Conservation (phyloP, 768 basidiomycete genomes). For the Lactarius tabidus region DNA sequence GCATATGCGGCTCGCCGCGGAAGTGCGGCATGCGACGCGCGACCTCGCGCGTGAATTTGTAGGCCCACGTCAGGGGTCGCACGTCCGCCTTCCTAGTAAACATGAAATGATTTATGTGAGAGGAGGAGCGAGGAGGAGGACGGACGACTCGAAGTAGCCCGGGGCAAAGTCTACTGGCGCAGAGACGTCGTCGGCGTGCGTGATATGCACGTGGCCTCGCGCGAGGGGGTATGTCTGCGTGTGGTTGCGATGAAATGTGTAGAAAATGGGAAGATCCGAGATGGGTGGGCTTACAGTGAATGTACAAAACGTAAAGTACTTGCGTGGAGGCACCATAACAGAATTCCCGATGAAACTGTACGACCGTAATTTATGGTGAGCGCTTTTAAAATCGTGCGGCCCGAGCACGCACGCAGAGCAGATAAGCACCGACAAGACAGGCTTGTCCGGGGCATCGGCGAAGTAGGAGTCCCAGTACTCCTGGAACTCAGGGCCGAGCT, state of each 20-base stretch:
- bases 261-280: no score
- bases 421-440: constrained; percentile 43
- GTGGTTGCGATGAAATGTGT: background rate
- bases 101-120: constrained; percentile 25
- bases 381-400: background rate
- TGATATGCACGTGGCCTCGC: constrained; percentile 27
- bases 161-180: constrained; percentile 26
- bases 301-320: constrained; percentile 22
- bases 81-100: constrained; percentile 31
- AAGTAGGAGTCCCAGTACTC: constrained; percentile 50
- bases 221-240: constrained; percentile 24
- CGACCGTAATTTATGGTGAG: background rate
- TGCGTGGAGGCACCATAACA: constrained; percentile 6
- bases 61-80: constrained; percentile 44
- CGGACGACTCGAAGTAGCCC: constrained; percentile 40
- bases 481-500: constrained; percentile 47
- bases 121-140: constrained; percentile 41
- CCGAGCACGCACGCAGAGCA: constrained; percentile 39
- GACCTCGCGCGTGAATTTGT: constrained; percentile 52
- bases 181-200: no score
- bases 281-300: constrained; percentile 16
- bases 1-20: constrained; percentile 31
- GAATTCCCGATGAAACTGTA: constrained; percentile 26
- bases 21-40: constrained; percentile 47
- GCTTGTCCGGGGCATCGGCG: constrained; percentile 50